phyloP scores from a whole-genome alignment of 352 stramenopile species.

The Phytophthora agathidicida region DNA sequence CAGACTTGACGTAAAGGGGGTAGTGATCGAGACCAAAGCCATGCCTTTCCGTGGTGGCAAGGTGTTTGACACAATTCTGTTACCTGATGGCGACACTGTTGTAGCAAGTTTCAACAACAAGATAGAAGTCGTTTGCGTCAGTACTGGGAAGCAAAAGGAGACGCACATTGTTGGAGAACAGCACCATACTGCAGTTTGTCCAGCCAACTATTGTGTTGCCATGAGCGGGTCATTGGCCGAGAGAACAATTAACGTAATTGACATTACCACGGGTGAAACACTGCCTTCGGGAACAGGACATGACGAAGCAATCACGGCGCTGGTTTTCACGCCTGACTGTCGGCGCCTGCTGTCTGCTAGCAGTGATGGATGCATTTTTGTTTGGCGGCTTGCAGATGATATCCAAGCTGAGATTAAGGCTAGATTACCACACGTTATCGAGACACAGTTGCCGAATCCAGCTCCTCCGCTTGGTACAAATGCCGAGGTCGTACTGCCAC shows the following conservation, averaged over 20 bases:
- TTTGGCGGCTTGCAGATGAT: slow-evolving; percentile 85
- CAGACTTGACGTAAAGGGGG: slow-evolving; percentile 43
- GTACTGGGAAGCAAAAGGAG: slow-evolving; percentile 62
- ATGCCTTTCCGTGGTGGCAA: slow-evolving; percentile 66
- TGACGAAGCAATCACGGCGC: slow-evolving; percentile 79
- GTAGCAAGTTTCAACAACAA: slow-evolving; percentile 82
- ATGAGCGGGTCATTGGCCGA: slow-evolving; percentile 84
- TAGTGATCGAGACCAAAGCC: slow-evolving; percentile 52
- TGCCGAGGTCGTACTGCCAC: slow-evolving; percentile 13
- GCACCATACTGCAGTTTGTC: slow-evolving; percentile 70
- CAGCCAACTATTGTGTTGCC: slow-evolving; percentile 72
- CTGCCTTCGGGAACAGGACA: slow-evolving; percentile 83
- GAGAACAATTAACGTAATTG: slow-evolving; percentile 87
- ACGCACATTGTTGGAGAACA: slow-evolving; percentile 77
- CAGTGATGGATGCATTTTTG: slow-evolving; percentile 88
- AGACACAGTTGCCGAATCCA: slow-evolving; percentile 34
- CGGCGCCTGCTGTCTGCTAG: slow-evolving; percentile 82
- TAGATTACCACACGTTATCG: slow-evolving; percentile 44
- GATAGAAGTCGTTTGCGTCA: slow-evolving; percentile 75
- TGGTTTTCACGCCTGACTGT: slow-evolving; percentile 90
- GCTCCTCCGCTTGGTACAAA: slow-evolving; percentile 24
- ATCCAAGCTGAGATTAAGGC: slow-evolving; percentile 76
- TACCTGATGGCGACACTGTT: slow-evolving; percentile 70
- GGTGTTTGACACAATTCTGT: slow-evolving; percentile 78
- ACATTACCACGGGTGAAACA: slow-evolving; percentile 79